Base-by-base conservation (phyloP, 192 early-diverging fungal genomes). In the Linderina pennispora region DNA sequence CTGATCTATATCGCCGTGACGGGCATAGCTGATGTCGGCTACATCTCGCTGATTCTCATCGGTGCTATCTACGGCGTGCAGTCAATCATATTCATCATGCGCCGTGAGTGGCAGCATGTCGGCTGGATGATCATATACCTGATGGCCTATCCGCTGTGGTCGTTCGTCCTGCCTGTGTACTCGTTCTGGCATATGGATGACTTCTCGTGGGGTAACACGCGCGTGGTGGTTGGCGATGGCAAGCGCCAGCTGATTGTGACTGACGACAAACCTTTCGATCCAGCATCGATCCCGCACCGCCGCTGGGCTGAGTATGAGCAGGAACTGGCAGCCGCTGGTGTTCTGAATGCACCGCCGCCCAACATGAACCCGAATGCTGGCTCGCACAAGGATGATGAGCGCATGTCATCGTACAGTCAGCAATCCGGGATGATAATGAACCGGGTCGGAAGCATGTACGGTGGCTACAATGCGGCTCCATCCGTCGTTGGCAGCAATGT, bases 151-250 rank as follows among this genome's bases (percentile, higher is more conserved):
- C 93, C 95, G 10, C 63, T 97, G n/a, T 98, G 90, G 59, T 87
- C 85, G 7, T 89, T 92, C 45, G 84, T 89, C 50, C 80, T 98
- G 33, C 94, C 94, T 0, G 56, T 98, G 23, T 98, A 98, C 58
- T 80, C 93, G 1, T 96, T 98, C 82, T 94, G 91, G 94, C 91
- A 97, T 64, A 89, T 94, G 77, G 94, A 97, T 45, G 94, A 97
- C 59, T 98, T 98, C 62, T 90, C 88, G 9, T 98, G 95, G 95
- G 95, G 95, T 60, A 92, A 96, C 57, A 98, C 95, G 24, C 85
- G 87, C 54, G 80, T 85, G 16, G 85, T 88, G 0, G 79, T 86
- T 0, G 88, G 88, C 28, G 80, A 81, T 20, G 79, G 75, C 22
- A 79, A 77, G 36, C 79, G 75, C 48, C 79, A 85, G 71, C 65